phyloP scores from a whole-genome alignment of 768 basidiomycete genomes.

The Holtermanniella nyarrowii region DNA sequence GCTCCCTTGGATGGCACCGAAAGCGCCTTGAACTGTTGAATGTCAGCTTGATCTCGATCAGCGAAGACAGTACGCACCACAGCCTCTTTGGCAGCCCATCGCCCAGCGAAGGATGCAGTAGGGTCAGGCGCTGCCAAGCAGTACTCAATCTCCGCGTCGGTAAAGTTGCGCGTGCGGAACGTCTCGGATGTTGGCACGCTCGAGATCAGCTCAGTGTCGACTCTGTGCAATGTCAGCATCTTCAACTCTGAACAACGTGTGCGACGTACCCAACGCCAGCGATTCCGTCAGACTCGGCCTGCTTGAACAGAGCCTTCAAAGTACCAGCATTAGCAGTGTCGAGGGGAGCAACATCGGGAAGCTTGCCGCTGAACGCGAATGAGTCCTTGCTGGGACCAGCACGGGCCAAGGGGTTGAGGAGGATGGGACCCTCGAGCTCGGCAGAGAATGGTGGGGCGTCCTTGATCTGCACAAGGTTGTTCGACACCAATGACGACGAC shows the following conservation, averaged over 20 bases:
- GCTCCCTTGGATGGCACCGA: slow-evolving; percentile 84
- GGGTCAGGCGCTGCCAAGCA: slow-evolving; percentile 78
- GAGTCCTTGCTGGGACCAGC: slow-evolving; percentile 72
- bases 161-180: slow-evolving; percentile 88
- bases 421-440: slow-evolving; percentile 74
- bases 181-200: slow-evolving; percentile 81
- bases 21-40: slow-evolving; percentile 70
- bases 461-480: slow-evolving; percentile 88
- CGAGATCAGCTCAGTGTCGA: slow-evolving; percentile 69
- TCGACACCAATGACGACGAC: slow-evolving; percentile 92
- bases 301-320: slow-evolving; percentile 50
- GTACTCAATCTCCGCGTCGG: slow-evolving; percentile 73
- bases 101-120: slow-evolving; percentile 82
- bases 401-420: slow-evolving; percentile 89
- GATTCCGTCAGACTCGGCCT: slow-evolving; percentile 43
- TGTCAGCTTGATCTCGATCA: neutral
- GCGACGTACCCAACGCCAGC: slow-evolving; percentile 63
- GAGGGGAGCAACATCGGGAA: slow-evolving; percentile 47
- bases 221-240: too few species aligned
- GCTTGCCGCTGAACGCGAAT: slow-evolving; percentile 63
- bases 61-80: slow-evolving; percentile 18
- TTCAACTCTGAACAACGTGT: too few species aligned
- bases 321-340: slow-evolving; percentile 62
- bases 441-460: slow-evolving; percentile 76
- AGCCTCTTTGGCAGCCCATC: slow-evolving; percentile 96